A percentile compares a stretch with the other conserved stretches of the same genome.
Evolutionary conservation across 2,329 filamentous ascomycete genomes (phyloP).

Genomic region (Alternaria postmessia): DNA sequence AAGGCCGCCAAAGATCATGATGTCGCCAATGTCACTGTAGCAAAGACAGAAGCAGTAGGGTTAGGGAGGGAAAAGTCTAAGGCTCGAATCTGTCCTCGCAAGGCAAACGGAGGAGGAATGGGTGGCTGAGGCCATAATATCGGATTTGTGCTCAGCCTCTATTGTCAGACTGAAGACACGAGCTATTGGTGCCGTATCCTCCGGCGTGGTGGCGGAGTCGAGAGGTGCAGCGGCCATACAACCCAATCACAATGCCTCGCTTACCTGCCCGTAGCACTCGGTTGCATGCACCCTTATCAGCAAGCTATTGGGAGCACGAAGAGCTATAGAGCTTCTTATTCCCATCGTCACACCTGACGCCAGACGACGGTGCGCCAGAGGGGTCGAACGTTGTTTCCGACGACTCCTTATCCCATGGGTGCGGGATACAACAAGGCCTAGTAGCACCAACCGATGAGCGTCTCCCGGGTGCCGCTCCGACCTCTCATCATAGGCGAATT

Average conservation of each 20-base stretch:
- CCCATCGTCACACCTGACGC: neutral
- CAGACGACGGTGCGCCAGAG: neutral
- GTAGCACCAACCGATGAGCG: neutral
- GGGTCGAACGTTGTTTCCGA: neutral
- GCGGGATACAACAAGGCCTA: neutral
- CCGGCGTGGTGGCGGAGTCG: slow-evolving; percentile 37
- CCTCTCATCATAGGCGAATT: neutral
- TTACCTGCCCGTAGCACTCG: slow-evolving; percentile 7
- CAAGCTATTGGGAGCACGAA: neutral
- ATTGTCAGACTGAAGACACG: slow-evolving; percentile 23
- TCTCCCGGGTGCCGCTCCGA: neutral
- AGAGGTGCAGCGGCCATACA: slow-evolving; percentile 10
- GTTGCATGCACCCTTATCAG: neutral
- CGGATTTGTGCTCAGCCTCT: slow-evolving; percentile 33
- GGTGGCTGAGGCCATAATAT: slow-evolving; percentile 30
- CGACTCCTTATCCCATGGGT: neutral
- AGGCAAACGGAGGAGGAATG: slow-evolving; percentile 5
- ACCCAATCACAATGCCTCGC: slow-evolving; percentile 18
- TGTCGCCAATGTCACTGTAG: slow-evolving; percentile 20
- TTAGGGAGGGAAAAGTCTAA: neutral
- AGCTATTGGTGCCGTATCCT: slow-evolving; percentile 30
- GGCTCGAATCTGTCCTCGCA: slow-evolving; percentile 1
- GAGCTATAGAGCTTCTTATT: neutral
- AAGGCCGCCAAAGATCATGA: slow-evolving; percentile 51
- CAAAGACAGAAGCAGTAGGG: neutral